These are phyloP conservation scores for Malassezia furfur DNA, from an alignment of 1,284 basidiomycete species.

Conservation along the genomic window DNA sequence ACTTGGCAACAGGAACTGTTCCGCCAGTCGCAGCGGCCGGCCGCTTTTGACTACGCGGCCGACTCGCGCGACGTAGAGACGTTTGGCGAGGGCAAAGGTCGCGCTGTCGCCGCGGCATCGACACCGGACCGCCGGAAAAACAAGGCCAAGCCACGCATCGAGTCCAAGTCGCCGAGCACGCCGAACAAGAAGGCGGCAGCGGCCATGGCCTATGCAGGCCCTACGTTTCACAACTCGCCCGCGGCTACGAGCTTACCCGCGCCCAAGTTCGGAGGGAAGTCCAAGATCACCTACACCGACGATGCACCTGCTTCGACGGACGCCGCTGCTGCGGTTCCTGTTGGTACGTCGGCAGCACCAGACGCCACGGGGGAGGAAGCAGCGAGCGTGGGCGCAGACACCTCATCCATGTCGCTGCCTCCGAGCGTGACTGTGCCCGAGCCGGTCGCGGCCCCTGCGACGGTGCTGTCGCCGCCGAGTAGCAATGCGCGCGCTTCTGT, in stretches of 20 bases:
- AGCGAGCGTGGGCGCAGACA: no score
- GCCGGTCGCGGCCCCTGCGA: no score
- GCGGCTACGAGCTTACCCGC: slow-evolving; percentile 12
- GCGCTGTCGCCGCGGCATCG: not conserved
- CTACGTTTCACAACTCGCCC: slow-evolving; percentile 17
- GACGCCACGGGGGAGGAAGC: no score
- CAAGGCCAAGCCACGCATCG: not conserved
- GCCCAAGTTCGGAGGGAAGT: slow-evolving; percentile 7
- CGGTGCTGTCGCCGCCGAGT: no score
- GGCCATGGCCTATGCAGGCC: slow-evolving; percentile 9
- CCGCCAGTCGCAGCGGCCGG: not conserved
- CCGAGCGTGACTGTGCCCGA: no score
- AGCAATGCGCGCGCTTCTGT: no score
- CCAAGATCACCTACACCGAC: not conserved
- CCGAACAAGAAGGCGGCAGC: not conserved
- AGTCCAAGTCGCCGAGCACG: slow-evolving; percentile 2
- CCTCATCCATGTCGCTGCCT: no score
- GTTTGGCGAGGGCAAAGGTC: slow-evolving; percentile 1
- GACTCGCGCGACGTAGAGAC: slow-evolving; percentile 13
- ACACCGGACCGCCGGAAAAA: slow-evolving; percentile 3
- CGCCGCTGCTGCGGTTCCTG: no score
- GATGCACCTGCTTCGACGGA: no score
- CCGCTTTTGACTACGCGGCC: slow-evolving; percentile 9
- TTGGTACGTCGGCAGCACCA: no score
- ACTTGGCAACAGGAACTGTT: slow-evolving; percentile 19